phyloP scores from a whole-genome alignment of 2,329 filamentous ascomycete genomes.

The Nigrospora osmanthi region DNA sequence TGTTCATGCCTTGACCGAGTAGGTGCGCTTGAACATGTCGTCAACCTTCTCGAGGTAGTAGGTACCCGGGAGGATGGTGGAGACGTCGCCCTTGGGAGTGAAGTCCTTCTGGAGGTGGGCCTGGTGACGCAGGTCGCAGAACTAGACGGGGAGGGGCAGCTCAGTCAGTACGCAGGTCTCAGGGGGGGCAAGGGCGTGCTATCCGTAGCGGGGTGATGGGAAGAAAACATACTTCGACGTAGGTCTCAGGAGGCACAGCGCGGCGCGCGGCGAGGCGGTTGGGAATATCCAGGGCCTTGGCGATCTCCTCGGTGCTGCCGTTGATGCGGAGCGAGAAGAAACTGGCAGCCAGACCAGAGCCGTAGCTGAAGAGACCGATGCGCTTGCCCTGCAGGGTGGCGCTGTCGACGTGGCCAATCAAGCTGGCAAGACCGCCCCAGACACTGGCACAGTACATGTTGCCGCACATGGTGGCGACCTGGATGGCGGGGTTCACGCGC shows the following conservation, averaged over 20 bases:
- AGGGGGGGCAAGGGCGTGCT: too few species aligned
- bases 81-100: constrained; percentile 58
- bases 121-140: constrained; percentile 75
- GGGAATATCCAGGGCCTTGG: constrained; percentile 62
- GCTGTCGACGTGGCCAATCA: constrained; percentile 57
- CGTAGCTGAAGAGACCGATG: constrained; percentile 71
- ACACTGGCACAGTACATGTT: constrained; percentile 66
- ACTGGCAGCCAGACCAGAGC: constrained; percentile 64
- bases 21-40: constrained; percentile 79
- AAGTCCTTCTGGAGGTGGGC: constrained; percentile 78
- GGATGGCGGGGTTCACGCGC: constrained; percentile 64
- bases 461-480: constrained; percentile 69
- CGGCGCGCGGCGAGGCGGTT: constrained; percentile 58
- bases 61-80: constrained; percentile 57
- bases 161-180: not conserved
- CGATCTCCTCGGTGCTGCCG: constrained; percentile 61
- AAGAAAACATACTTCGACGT: constrained; percentile 57
- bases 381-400: constrained; percentile 63
- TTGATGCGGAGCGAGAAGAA: constrained; percentile 68
- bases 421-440: constrained; percentile 66
- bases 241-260: constrained; percentile 61
- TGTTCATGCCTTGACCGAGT: constrained; percentile 62
- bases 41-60: constrained; percentile 79
- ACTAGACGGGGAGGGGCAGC: constrained; percentile 35
- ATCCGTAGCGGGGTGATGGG: not conserved